Base-by-base conservation (phyloP, 2,329 filamentous ascomycete genomes). In the Thielaviopsis musarum region DNA sequence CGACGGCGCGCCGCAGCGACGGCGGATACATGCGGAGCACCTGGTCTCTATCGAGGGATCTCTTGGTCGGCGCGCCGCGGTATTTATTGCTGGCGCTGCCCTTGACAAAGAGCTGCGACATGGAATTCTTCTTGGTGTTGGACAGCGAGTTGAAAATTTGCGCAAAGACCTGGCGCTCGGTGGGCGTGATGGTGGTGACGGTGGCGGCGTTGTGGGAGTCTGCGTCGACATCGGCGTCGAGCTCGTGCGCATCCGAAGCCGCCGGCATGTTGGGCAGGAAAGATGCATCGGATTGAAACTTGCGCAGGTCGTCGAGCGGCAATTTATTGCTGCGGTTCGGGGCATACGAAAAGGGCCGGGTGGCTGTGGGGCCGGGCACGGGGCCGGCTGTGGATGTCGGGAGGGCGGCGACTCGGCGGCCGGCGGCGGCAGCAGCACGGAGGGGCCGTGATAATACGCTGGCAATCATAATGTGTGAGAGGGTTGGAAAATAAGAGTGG, bases 101-200 rank as follows among this genome's bases (percentile, higher is more conserved):
- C 17, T 45, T 55, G 22, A 41, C 21, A 56, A 58, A 58, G 4
- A 58, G 57, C 21, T 49, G 22, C 10, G 57, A 21, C 17, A 58
- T 51, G 7, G 52, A 41, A 17, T 22, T 15, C 45, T 55, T 56
- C 55, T 60, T 56, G 12, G 59, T 54, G 26, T 38, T 58, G 30
- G 63, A 61, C 13, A 75, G 73, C 34, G 74, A 71, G 52, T 72
- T 69, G 54, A 78, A 76, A 52, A 84, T 83, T 57, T 81, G 74
- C 57, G 75, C 72, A 64, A 85, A 85, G 57, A 84, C 78, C 56
- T 74, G 72, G 28, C 77, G 74, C 66, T 85, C 82, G 0, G 71
- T 66, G 0, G 76, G 76, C 0, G 82, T 85, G 55, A 84, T 80
- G 5, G 80, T 84, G 3, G 75, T 75, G 53, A 68, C 52, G 60